phyloP scores from a whole-genome alignment of 2,329 filamentous ascomycete genomes.

The Trichoderma sp. region DNA sequence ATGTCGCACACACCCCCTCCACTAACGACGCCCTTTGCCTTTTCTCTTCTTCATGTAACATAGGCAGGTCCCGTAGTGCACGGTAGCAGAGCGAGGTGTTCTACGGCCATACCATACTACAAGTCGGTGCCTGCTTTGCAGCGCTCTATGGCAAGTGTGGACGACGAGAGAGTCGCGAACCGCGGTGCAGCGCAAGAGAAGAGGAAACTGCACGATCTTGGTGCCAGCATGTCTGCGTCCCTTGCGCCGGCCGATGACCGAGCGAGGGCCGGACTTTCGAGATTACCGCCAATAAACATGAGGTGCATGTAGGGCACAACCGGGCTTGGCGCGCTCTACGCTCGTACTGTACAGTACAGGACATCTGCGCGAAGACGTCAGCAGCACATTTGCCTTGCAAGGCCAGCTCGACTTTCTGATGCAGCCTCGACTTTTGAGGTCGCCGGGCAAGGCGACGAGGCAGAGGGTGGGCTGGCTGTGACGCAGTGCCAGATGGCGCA shows the following conservation, averaged over 20 bases:
- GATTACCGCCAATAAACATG: background rate
- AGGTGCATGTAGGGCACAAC: background rate
- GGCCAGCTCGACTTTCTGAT: constrained; percentile 16
- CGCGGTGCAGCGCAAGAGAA: background rate
- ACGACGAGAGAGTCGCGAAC: background rate
- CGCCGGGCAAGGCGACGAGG: constrained; percentile 22
- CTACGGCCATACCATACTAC: background rate
- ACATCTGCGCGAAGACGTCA: constrained; percentile 20
- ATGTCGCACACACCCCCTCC: constrained; percentile 27
- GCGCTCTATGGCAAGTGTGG: background rate
- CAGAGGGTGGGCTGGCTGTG: constrained; percentile 16
- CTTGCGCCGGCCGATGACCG: constrained; percentile 17
- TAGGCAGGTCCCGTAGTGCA: background rate
- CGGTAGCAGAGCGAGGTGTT: background rate
- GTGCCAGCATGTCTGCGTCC: background rate
- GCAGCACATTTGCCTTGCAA: constrained; percentile 18
- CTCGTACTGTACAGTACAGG: background rate
- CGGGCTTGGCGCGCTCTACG: background rate
- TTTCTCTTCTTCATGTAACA: background rate
- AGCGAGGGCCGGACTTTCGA: background rate
- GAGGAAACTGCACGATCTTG: background rate
- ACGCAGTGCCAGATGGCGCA: constrained; percentile 1
- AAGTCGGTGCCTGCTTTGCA: background rate
- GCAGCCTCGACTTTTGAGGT: background rate
- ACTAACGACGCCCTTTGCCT: constrained; percentile 2